These are phyloP conservation scores for Malbranchea cinnamomea DNA, from an alignment of 2,329 filamentous ascomycete species.

Conservation along the genomic window DNA sequence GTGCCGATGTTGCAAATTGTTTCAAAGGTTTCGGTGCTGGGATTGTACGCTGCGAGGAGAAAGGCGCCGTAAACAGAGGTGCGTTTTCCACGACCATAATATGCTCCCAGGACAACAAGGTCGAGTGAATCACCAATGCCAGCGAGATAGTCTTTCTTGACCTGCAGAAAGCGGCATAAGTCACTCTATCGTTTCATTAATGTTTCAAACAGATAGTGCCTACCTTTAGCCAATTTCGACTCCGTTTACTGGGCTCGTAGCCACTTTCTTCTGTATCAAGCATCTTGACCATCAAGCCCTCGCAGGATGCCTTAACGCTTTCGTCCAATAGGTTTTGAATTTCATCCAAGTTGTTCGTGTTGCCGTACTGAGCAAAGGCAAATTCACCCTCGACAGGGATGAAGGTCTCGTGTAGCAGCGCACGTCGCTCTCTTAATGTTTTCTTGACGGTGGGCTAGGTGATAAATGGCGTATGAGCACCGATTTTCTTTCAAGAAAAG, in stretches of 20 bases:
- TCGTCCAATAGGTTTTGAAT: slow-evolving; percentile 89
- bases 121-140: slow-evolving; percentile 93
- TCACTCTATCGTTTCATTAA: slow-evolving; percentile 1
- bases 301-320: slow-evolving; percentile 86
- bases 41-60: slow-evolving; percentile 85
- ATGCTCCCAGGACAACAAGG: slow-evolving; percentile 87
- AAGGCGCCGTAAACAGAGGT: slow-evolving; percentile 94
- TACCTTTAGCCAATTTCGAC: slow-evolving; percentile 96
- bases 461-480: slow-evolving; percentile 3
- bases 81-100: slow-evolving; percentile 87
- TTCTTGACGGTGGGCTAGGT: slow-evolving; percentile 62
- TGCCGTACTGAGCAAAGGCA: slow-evolving; percentile 69
- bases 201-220: background rate
- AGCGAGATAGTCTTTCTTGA: slow-evolving; percentile 95
- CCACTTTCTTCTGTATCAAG: slow-evolving; percentile 80
- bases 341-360: slow-evolving; percentile 80
- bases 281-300: slow-evolving; percentile 99
- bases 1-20: slow-evolving; percentile 98
- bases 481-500: background rate
- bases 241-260: slow-evolving; percentile 91
- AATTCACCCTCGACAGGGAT: slow-evolving; percentile 75
- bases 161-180: slow-evolving; percentile 30
- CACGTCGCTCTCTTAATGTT: slow-evolving; percentile 66
- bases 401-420: slow-evolving; percentile 60
- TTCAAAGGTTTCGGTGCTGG: slow-evolving; percentile 66